Conservation (phyloP, 495 filamentous ascomycete species). For the Neurospora africana region DNA sequence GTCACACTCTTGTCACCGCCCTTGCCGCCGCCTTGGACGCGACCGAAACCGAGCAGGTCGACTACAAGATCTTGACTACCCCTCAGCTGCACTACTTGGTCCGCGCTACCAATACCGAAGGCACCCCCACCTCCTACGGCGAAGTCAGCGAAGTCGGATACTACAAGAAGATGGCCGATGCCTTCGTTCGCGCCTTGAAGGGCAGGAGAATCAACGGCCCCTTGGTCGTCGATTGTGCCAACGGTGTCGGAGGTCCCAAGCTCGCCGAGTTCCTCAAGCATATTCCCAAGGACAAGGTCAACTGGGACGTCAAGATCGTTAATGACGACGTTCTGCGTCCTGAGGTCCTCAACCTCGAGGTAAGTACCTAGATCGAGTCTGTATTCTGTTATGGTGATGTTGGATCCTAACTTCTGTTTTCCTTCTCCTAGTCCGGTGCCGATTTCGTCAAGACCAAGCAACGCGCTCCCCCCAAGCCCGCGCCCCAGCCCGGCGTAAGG, state of each 20-base stretch:
- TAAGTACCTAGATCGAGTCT: constrained; percentile 31
- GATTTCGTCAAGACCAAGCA: constrained; percentile 97
- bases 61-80: constrained; percentile 83
- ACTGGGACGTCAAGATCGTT: constrained; percentile 71
- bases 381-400: neutral
- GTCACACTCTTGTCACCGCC: constrained; percentile 66
- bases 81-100: constrained; percentile 95
- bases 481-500: constrained; percentile 62
- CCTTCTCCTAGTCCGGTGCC: constrained; percentile 64
- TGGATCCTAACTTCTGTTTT: constrained; percentile 9
- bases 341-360: constrained; percentile 78
- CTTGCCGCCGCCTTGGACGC: constrained; percentile 69
- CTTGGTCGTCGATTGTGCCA: constrained; percentile 88
- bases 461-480: constrained; percentile 73
- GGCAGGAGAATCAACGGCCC: constrained; percentile 57
- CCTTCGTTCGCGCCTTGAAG: constrained; percentile 72
- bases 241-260: constrained; percentile 93
- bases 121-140: constrained; percentile 72
- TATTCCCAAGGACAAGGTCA: constrained; percentile 54
- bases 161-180: constrained; percentile 77
- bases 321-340: constrained; percentile 87
- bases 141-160: constrained; percentile 83
- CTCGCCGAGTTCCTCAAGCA: constrained; percentile 77
- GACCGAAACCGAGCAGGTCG: constrained; percentile 58
- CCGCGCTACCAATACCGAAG: constrained; percentile 85